These are phyloP conservation scores for Plantago lanceolata DNA, from an alignment of 305 asterid species.

Conservation along the genomic window DNA sequence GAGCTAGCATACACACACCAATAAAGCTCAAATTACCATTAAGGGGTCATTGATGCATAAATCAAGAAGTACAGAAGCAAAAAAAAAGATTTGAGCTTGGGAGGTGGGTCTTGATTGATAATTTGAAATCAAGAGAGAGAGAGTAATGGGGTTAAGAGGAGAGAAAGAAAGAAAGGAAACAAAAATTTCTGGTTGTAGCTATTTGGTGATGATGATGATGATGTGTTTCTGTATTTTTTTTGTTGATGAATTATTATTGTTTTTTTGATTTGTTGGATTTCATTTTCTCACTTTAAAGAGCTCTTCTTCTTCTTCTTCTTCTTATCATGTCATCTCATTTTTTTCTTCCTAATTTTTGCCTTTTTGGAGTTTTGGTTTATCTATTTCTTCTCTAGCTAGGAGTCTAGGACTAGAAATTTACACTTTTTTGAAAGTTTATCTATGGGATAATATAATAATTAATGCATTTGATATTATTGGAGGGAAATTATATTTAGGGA, in stretches of 20 bases:
- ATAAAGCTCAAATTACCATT: constrained; percentile 1
- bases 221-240: background rate
- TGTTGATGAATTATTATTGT: constrained; percentile 10
- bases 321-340: background rate
- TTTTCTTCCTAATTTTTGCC: background rate
- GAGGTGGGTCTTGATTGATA: constrained; percentile 8
- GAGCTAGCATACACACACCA: background rate
- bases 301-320: background rate
- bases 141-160: constrained; percentile 7
- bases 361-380: background rate
- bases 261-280: constrained; percentile 10
- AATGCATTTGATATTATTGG: background rate
- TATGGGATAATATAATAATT: too few species aligned
- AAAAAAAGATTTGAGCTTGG: background rate
- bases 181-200: constrained; percentile 12
- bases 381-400: background rate
- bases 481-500: too few species aligned
- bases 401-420: background rate
- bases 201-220: background rate
- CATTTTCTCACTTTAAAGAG: constrained; percentile 15
- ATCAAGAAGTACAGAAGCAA: background rate
- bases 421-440: background rate
- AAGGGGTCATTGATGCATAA: background rate
- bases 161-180: background rate
- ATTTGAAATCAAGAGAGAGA: background rate